Percentiles rank a stretch among this genome's conserved stretches.
These are phyloP conservation scores for Sutorius eximius DNA, from an alignment of 1,284 basidiomycete genomes.

Conservation along the genomic window DNA sequence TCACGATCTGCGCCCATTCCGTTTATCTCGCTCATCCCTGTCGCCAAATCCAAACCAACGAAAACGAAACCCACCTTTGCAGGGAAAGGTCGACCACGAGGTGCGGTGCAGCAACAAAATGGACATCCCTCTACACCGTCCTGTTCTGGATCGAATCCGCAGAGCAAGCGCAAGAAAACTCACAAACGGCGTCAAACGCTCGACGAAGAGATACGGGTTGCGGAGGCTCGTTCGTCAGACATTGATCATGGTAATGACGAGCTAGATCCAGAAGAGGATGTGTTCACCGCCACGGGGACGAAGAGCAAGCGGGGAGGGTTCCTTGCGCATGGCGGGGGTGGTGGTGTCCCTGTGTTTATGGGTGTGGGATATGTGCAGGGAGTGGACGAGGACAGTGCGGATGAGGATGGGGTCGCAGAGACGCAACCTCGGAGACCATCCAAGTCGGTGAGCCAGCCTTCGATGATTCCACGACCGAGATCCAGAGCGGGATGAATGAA, in stretches of 20 bases:
- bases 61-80: constrained; percentile 17
- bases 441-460: constrained; percentile 21
- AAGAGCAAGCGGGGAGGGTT: constrained; percentile 57
- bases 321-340: constrained; percentile 70
- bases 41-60: constrained; percentile 11
- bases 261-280: constrained; percentile 37
- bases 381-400: constrained; percentile 32
- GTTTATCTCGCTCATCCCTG: constrained; percentile 29
- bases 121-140: not conserved
- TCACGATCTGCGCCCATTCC: constrained; percentile 27
- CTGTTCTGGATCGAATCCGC: constrained; percentile 13
- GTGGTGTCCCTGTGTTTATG: constrained; percentile 66
- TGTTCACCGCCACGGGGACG: constrained; percentile 53
- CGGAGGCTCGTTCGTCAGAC: constrained; percentile 37
- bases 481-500: constrained; percentile 12
- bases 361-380: constrained; percentile 62
- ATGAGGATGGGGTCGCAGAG: constrained; percentile 4
- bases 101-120: constrained; percentile 2
- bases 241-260: constrained; percentile 36
- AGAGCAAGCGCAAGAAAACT: constrained; percentile 27
- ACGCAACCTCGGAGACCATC: not conserved
- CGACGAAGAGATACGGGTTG: constrained; percentile 61
- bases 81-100: constrained; percentile 22
- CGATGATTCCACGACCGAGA: constrained; percentile 30
- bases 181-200: constrained; percentile 49